Percentiles rank a stretch among this genome's conserved stretches.
These are phyloP conservation scores for Fusarium austroafricanum DNA, from an alignment of 2,329 filamentous ascomycete species.

Conservation along the genomic window DNA sequence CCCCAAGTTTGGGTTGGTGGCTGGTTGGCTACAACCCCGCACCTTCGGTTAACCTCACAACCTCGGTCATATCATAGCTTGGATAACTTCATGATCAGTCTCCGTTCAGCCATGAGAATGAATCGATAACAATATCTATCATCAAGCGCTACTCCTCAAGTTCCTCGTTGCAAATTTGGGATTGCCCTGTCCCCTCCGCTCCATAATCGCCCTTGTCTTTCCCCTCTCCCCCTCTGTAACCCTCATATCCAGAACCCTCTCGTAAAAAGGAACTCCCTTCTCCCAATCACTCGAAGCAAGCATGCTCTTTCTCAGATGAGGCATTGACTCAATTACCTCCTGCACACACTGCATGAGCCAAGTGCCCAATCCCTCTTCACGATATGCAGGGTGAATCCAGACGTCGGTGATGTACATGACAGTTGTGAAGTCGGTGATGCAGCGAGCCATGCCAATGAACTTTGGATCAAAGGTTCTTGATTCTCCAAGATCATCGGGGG, in stretches of 20 bases:
- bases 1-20: no score
- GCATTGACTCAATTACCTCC: slow-evolving; percentile 63
- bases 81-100: not conserved
- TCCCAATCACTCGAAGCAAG: slow-evolving; percentile 57
- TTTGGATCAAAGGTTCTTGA: fast-evolving
- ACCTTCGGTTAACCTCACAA: not conserved
- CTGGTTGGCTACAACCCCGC: not conserved
- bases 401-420: slow-evolving; percentile 73
- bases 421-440: slow-evolving; percentile 74
- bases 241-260: slow-evolving; percentile 49
- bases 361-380: slow-evolving; percentile 67
- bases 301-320: slow-evolving; percentile 65
- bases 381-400: slow-evolving; percentile 66
- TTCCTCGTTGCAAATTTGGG: slow-evolving; percentile 11
- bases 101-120: not conserved
- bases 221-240: slow-evolving; percentile 38
- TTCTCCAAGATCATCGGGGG: fast-evolving
- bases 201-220: slow-evolving; percentile 42
- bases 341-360: slow-evolving; percentile 70
- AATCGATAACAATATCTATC: not conserved
- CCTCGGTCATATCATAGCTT: not conserved
- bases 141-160: no score
- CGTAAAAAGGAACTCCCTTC: slow-evolving; percentile 49
- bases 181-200: slow-evolving; percentile 39
- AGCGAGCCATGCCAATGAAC: slow-evolving; percentile 54